Evolutionary conservation across 2,329 filamentous ascomycete genomes (phyloP).

Genomic region (Colletotrichum cereale): DNA sequence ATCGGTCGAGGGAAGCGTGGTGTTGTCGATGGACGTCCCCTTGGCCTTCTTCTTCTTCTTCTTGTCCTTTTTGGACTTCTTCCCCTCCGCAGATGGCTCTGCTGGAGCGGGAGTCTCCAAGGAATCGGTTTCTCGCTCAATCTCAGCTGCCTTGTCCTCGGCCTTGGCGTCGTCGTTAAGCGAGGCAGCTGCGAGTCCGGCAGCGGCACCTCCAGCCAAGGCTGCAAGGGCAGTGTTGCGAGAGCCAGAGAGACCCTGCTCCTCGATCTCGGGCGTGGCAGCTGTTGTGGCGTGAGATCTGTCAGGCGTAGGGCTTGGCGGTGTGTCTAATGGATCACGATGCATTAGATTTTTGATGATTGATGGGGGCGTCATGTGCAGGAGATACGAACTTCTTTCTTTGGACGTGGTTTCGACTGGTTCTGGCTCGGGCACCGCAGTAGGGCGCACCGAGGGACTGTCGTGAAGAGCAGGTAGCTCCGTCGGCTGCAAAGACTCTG

Average conservation of each 20-base stretch:
- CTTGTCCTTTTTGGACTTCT: slow-evolving; percentile 49
- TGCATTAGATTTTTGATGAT: slow-evolving; percentile 46
- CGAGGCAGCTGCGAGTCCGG: slow-evolving; percentile 13
- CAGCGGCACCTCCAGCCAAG: slow-evolving; percentile 21
- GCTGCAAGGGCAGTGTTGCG: slow-evolving; percentile 3
- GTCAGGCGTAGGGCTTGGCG: slow-evolving; percentile 45
- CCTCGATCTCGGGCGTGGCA: slow-evolving; percentile 43
- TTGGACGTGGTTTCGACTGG: slow-evolving; percentile 57
- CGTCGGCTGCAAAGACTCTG: background rate
- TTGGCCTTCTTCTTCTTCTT: slow-evolving; percentile 45
- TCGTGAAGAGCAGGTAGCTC: slow-evolving; percentile 31
- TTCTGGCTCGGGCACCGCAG: slow-evolving; percentile 52
- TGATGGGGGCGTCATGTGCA: slow-evolving; percentile 54
- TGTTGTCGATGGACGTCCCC: background rate
- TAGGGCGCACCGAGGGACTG: slow-evolving; percentile 30
- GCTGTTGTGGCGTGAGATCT: slow-evolving; percentile 40
- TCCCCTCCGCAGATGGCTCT: slow-evolving; percentile 32
- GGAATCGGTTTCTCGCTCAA: slow-evolving; percentile 16
- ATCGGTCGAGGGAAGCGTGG: background rate
- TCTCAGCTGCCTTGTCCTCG: background rate
- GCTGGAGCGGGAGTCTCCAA: background rate
- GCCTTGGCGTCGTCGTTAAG: background rate
- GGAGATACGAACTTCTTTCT: slow-evolving; percentile 57
- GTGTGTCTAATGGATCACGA: slow-evolving; percentile 42
- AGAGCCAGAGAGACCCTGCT: slow-evolving; percentile 43